These are phyloP conservation scores for Globisporangium radiosum DNA, from an alignment of 352 stramenopile genomes.

Conservation along the genomic window DNA sequence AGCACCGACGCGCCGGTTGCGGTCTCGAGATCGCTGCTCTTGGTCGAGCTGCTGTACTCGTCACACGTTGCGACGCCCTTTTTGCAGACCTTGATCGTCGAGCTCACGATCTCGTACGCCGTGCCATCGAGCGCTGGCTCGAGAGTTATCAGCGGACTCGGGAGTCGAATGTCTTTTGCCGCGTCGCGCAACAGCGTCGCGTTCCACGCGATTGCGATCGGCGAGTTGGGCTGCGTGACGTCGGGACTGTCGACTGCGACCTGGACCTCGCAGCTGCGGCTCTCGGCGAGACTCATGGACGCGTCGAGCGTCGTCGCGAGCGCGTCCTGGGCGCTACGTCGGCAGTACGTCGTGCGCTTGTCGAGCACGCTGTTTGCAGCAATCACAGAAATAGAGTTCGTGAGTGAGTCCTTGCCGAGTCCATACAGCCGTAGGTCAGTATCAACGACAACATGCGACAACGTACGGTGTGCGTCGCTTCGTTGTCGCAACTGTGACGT, in stretches of 20 bases:
- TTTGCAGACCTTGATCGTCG: slow-evolving; percentile 40
- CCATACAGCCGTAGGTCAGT: no score
- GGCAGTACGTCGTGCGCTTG: slow-evolving; percentile 37
- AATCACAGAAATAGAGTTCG: not conserved
- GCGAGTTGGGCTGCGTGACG: slow-evolving; percentile 20
- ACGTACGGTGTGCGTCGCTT: slow-evolving; percentile 10
- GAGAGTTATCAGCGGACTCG: slow-evolving; percentile 26
- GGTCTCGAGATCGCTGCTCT: not conserved
- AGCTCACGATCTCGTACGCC: slow-evolving; percentile 42
- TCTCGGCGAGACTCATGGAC: slow-evolving; percentile 19
- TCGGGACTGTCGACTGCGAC: slow-evolving; percentile 20
- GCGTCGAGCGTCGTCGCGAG: slow-evolving; percentile 21
- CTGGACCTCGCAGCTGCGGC: slow-evolving; percentile 41
- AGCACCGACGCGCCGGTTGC: not conserved
- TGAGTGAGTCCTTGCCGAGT: no score
- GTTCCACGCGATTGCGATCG: slow-evolving; percentile 24
- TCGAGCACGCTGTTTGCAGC: slow-evolving; percentile 19
- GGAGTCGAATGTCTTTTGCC: slow-evolving; percentile 36
- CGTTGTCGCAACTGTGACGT: slow-evolving; percentile 23
- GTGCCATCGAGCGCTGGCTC: slow-evolving; percentile 18
- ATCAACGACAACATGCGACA: no score
- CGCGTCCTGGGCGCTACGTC: slow-evolving; percentile 30
- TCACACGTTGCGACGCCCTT: slow-evolving; percentile 21
- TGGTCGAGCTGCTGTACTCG: slow-evolving; percentile 26
- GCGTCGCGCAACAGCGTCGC: slow-evolving; percentile 26